A percentile compares a stretch with the other conserved stretches of the same genome.
phyloP scores from a whole-genome alignment of 768 basidiomycete species.

The Lentinula detonsa region DNA sequence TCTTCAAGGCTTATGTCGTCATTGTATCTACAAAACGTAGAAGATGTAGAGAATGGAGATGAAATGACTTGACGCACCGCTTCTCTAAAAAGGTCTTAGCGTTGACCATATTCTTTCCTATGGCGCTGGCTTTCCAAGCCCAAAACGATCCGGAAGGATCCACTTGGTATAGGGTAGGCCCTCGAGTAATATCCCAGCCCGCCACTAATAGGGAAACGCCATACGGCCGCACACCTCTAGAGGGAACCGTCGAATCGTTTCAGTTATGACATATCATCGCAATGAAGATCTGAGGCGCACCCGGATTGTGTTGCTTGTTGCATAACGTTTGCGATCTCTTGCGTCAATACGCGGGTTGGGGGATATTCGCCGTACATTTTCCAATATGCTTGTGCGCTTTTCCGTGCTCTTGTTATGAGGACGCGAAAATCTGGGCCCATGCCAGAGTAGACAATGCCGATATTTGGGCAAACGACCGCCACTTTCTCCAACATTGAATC shows the following conservation, averaged over 20 bases:
- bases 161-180: slow-evolving; percentile 96
- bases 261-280: background rate
- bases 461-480: slow-evolving; percentile 95
- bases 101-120: slow-evolving; percentile 99
- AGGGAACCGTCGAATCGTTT: slow-evolving; percentile 4
- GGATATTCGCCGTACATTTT: slow-evolving; percentile 99
- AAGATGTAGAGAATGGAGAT: slow-evolving; percentile 14
- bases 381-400: slow-evolving; percentile 99
- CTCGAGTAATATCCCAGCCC: slow-evolving; percentile 93
- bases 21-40: slow-evolving; percentile 68
- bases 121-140: slow-evolving; percentile 99
- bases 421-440: slow-evolving; percentile 99
- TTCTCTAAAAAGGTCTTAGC: slow-evolving; percentile 99
- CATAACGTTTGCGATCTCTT: slow-evolving; percentile 97
- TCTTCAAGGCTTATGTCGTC: slow-evolving; percentile 99
- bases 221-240: slow-evolving; percentile 96
- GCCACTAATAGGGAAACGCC: slow-evolving; percentile 96
- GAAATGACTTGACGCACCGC: slow-evolving; percentile 46
- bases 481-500: slow-evolving; percentile 98
- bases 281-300: slow-evolving; percentile 39
- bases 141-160: slow-evolving; percentile 99
- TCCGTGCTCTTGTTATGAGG: slow-evolving; percentile 88
- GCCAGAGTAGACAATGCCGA: slow-evolving; percentile 98
- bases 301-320: slow-evolving; percentile 99
- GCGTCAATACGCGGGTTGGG: slow-evolving; percentile 90